Conservation (phyloP, 805 yeast species). For the Candida succiphila region DNA sequence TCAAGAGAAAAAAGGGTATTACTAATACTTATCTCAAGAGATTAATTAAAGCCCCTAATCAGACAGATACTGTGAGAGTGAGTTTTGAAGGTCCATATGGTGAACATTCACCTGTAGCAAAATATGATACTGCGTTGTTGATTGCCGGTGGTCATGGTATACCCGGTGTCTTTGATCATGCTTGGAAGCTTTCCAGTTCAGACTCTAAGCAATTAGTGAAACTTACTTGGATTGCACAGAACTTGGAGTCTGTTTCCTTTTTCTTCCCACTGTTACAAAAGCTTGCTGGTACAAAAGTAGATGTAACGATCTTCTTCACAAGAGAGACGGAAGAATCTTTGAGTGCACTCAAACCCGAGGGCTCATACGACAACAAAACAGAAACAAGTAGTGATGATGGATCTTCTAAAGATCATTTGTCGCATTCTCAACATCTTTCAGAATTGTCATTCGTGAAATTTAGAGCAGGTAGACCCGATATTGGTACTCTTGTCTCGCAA, state of each 20-base stretch:
- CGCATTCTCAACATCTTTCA: too few relatives aligned
- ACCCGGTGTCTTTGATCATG: slow-evolving; percentile 41
- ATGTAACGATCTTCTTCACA: slow-evolving; percentile 28
- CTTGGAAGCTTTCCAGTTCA: slow-evolving; percentile 17
- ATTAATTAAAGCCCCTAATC: slow-evolving; percentile 20
- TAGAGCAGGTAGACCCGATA: slow-evolving; percentile 33
- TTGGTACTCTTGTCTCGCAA: slow-evolving; percentile 19
- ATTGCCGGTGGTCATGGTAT: slow-evolving; percentile 68
- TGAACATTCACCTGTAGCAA: slow-evolving; percentile 32
- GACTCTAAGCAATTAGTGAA: slow-evolving; percentile 20
- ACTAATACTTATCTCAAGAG: slow-evolving; percentile 30
- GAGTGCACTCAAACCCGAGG: too few relatives aligned
- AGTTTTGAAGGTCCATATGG: slow-evolving; percentile 69
- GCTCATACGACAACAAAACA: too few relatives aligned
- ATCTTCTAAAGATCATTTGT: too few relatives aligned
- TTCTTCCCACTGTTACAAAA: slow-evolving; percentile 28
- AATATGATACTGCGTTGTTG: slow-evolving; percentile 40
- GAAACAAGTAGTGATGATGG: too few relatives aligned
- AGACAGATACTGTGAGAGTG: slow-evolving; percentile 20
- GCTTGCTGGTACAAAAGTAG: slow-evolving; percentile 16
- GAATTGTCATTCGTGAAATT: too few relatives aligned
- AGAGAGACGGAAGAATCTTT: too few relatives aligned
- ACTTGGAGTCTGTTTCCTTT: slow-evolving; percentile 35
- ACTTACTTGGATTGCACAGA: slow-evolving; percentile 53
- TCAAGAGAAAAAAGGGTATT: slow-evolving; percentile 44